Percentiles rank a stretch among this genome's conserved stretches.
Evolutionary conservation across 2,329 filamentous ascomycete species (phyloP).

Genomic region (Diaporthe aspalathi): DNA sequence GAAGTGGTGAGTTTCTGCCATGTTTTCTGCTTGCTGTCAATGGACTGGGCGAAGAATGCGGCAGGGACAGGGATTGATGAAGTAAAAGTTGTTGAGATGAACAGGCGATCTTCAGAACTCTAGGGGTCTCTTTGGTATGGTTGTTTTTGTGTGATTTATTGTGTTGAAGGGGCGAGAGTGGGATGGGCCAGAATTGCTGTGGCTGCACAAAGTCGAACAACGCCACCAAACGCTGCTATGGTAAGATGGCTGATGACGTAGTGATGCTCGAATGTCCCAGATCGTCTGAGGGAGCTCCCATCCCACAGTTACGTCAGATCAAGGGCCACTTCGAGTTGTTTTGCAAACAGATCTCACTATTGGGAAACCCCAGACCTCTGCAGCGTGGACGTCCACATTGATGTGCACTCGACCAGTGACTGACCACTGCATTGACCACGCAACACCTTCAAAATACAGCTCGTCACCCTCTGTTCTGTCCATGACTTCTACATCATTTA

Average conservation of each 20-base stretch:
- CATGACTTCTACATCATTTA: background rate
- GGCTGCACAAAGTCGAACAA: background rate
- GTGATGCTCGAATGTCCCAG: constrained; percentile 25
- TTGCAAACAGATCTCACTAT: background rate
- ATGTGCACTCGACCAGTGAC: too few species aligned
- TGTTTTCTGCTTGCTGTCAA: constrained; percentile 31
- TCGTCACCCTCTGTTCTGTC: too few species aligned
- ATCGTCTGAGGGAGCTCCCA: constrained; percentile 9
- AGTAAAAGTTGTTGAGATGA: background rate
- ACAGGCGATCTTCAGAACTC: too few species aligned
- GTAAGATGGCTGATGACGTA: constrained; percentile 27
- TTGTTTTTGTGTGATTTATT: background rate
- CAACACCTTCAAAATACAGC: background rate
- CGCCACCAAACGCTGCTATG: background rate
- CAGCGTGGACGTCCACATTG: too few species aligned
- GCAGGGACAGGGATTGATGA: background rate
- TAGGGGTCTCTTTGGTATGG: background rate
- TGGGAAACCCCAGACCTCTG: background rate
- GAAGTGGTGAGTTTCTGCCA: constrained; percentile 51
- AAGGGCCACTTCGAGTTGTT: background rate
- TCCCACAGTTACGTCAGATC: constrained; percentile 29
- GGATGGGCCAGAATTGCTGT: background rate
- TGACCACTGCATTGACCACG: background rate
- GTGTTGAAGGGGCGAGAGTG: background rate
- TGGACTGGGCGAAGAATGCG: background rate